Base-by-base conservation (phyloP, 208 protist genomes). In the Acanthamoeba divionensis region DNA sequence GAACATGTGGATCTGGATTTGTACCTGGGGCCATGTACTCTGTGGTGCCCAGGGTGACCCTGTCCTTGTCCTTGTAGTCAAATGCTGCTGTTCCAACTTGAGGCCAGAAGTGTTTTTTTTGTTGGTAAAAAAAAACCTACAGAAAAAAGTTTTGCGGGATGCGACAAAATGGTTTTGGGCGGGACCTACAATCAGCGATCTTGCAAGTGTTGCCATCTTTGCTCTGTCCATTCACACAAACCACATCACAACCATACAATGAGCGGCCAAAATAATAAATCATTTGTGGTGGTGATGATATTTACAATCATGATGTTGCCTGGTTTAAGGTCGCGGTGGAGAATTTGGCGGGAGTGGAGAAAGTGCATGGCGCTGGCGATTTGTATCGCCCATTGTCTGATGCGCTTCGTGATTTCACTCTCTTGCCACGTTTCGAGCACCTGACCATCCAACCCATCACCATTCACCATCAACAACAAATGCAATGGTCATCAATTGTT, bases 301-400 rank as follows among this genome's bases (percentile, higher is more conserved):
- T 33, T 18, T n/a, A 85, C 75, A 5, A 85, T 6, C 50, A 85
- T 6, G 15, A 85, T 85, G 80, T 88, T 88, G 15, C 80, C 57
- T n/a, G 55, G 57, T 8, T 66, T 71, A 3, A 88, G 57, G 60
- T 88, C 80, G 10, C 80, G 80, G 44, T 88, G 80, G 12, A 88
- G 33, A 15, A 88, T 44, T 7, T 47, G 60, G 24, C 60, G 33
- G 12, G 36, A 54, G 36, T 88, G 80, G 2, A 88, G 57, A 44
- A 73, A 71, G 33, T 88, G 80, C 80, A 88, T 88, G 10, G 57
- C 80, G 57, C 57, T 71, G 1, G 80, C 80, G 15, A 88, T 71
- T 13, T 88, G 57, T 8, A 54, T 48, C 24, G 80, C 80, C 80
- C 80, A 88, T 24, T 41, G 36, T 5, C 5, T 41, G 36, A 41